phyloP scores from a whole-genome alignment of 257 asterid genomes.

The Salvia splendens region DNA sequence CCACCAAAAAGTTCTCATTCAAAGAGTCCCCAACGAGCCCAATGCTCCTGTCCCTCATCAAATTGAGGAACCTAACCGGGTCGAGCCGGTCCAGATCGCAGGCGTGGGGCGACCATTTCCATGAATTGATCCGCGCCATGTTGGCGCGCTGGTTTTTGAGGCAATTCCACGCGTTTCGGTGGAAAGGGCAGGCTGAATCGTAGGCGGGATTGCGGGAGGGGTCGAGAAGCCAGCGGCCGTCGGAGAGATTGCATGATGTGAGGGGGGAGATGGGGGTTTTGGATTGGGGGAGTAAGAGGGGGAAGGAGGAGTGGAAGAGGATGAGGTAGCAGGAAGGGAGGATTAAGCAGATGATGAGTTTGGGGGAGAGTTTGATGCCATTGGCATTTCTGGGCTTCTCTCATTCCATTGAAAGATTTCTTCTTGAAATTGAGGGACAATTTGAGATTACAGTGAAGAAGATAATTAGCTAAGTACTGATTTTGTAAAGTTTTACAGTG shows the following conservation, averaged over 20 bases:
- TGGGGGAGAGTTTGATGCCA: slow-evolving; percentile 57
- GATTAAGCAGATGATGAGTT: slow-evolving; percentile 52
- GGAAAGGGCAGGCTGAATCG: slow-evolving; percentile 87
- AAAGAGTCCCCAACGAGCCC: slow-evolving; percentile 96
- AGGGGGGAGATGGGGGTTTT: slow-evolving; percentile 36
- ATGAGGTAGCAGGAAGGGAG: slow-evolving; percentile 60
- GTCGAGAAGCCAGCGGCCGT: slow-evolving; percentile 73
- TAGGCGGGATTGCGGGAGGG: slow-evolving; percentile 68
- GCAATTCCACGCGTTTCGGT: slow-evolving; percentile 93
- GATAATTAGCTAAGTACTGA: no score
- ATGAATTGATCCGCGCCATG: slow-evolving; percentile 86
- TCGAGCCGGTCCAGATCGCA: slow-evolving; percentile 74
- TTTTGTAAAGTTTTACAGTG: no score
- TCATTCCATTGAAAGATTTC: background rate
- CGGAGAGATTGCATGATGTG: slow-evolving; percentile 64
- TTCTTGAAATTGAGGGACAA: background rate
- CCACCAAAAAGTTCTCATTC: slow-evolving; percentile 82
- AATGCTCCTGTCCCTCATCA: slow-evolving; percentile 73
- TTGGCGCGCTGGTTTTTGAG: slow-evolving; percentile 64
- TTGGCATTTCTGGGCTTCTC: slow-evolving; percentile 26
- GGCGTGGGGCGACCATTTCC: slow-evolving; percentile 84
- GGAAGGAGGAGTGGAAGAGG: slow-evolving; percentile 65
- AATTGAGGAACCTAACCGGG: slow-evolving; percentile 62
- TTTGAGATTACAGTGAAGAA: background rate
- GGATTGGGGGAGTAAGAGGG: slow-evolving; percentile 44